A percentile compares a stretch with the other conserved stretches of the same genome.
Conservation (phyloP, 306 rosid genomes). For the Betula pendula region DNA sequence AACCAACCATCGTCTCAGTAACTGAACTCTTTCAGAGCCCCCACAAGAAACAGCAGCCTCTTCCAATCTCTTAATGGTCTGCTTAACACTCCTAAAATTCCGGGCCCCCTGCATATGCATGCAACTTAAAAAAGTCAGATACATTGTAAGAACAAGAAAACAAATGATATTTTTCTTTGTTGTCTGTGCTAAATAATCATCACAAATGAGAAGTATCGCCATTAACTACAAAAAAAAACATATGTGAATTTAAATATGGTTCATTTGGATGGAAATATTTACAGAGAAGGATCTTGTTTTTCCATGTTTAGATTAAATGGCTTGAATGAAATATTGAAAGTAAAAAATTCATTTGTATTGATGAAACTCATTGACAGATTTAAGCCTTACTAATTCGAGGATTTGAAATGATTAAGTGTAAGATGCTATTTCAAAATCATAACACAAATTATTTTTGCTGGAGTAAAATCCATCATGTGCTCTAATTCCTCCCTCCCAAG, state of each 20-base stretch:
- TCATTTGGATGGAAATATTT: no score
- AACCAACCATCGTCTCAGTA: conserved; percentile 83
- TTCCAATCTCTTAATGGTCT: conserved; percentile 76
- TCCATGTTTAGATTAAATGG: no score
- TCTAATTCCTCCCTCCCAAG: background rate
- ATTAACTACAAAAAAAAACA: background rate
- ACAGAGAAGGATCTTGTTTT: no score
- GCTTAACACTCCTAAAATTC: conserved; percentile 63
- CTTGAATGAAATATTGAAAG: no score
- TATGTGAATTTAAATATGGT: background rate
- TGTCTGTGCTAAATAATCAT: background rate
- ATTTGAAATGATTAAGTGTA: no score
- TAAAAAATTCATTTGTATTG: no score
- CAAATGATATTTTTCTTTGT: background rate
- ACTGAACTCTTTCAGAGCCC: conserved; percentile 72
- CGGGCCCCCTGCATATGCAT: conserved; percentile 54
- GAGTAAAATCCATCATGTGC: background rate
- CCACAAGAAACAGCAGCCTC: conserved; percentile 79
- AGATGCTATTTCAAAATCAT: no score
- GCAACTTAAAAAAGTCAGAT: background rate
- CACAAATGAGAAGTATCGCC: background rate
- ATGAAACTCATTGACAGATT: no score
- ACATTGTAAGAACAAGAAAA: background rate
- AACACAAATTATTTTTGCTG: no score
- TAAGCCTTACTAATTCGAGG: no score